Evolutionary conservation across 2,329 filamentous ascomycete species (phyloP).

Genomic region (Fusarium annulatum): DNA sequence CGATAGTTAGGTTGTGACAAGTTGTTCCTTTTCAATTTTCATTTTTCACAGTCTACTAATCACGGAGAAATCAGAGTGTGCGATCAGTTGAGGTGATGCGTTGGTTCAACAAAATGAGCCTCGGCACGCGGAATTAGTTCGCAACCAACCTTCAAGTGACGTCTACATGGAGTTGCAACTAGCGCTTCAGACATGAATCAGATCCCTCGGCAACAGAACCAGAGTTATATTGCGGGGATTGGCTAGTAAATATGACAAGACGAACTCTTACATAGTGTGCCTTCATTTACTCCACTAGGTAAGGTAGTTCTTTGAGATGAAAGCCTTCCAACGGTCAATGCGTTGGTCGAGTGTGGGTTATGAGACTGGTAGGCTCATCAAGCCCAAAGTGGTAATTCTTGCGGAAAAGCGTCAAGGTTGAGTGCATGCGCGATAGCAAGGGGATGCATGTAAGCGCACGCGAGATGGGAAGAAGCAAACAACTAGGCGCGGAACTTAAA

Average conservation of each 20-base stretch:
- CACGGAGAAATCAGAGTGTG: not conserved
- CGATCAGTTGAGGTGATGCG: not conserved
- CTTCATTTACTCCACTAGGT: not conserved
- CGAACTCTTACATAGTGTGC: not conserved
- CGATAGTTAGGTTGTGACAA: not conserved
- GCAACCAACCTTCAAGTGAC: not conserved
- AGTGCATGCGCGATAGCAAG: constrained; percentile 11
- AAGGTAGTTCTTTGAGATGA: not conserved
- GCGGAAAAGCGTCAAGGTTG: constrained; percentile 27
- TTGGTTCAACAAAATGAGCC: constrained; percentile 11
- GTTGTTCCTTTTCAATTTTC: not conserved
- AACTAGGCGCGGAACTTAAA: not conserved
- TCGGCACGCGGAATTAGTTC: constrained; percentile 12
- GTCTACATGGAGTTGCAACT: constrained; percentile 15
- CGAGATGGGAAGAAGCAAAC: constrained; percentile 3
- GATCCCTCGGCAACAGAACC: not conserved
- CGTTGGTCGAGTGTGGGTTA: not conserved
- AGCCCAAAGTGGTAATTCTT: constrained; percentile 36
- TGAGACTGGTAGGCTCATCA: constrained; percentile 2
- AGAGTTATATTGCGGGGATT: not conserved
- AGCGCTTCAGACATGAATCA: constrained; percentile 3
- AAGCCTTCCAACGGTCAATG: constrained; percentile 2
- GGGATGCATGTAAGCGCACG: constrained; percentile 23
- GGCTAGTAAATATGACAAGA: not conserved
- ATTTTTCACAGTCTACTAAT: not conserved